phyloP scores from a whole-genome alignment of 805 yeast genomes.

The Starmera amethionina region DNA sequence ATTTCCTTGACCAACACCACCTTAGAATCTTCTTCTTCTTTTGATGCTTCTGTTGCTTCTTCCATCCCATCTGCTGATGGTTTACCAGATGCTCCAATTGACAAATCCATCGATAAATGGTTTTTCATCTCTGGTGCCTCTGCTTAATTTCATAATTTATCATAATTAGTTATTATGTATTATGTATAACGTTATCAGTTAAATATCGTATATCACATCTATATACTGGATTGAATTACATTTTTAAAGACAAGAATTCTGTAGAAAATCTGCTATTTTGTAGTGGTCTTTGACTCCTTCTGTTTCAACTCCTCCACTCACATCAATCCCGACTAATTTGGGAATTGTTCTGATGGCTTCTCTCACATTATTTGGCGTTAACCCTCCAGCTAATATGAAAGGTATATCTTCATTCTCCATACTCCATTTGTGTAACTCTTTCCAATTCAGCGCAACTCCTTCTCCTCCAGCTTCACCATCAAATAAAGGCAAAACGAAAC shows the following conservation, averaged over 20 bases:
- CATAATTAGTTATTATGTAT: too few relatives aligned
- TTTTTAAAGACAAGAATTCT: constrained; percentile 26
- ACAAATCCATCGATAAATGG: constrained; percentile 96
- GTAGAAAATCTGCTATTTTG: constrained; percentile 54
- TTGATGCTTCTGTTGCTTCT: constrained; percentile 34
- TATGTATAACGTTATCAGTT: too few relatives aligned
- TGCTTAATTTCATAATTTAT: constrained; percentile 18
- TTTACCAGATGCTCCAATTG: constrained; percentile 85
- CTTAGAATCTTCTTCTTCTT: constrained; percentile 45
- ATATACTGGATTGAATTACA: too few relatives aligned
- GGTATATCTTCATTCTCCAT: constrained; percentile 10
- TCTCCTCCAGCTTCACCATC: constrained; percentile 93
- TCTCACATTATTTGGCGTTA: constrained; percentile 62
- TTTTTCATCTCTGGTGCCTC: constrained; percentile 88
- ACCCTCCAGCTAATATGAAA: constrained; percentile 83
- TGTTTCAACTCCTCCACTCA: constrained; percentile 90
- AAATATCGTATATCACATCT: too few relatives aligned
- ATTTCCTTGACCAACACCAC: constrained; percentile 74
- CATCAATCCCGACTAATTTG: constrained; percentile 87
- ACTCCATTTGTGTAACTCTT: constrained; percentile 30
- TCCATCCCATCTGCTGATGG: constrained; percentile 64
- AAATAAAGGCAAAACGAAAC: constrained; percentile 41
- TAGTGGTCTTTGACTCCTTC: constrained; percentile 58
- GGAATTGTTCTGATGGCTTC: constrained; percentile 31
- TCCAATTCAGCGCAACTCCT: constrained; percentile 77